A percentile compares a stretch with the other conserved stretches of the same genome.
phyloP scores from a whole-genome alignment of 2,329 filamentous ascomycete species.

The Aspergillus versicolor region DNA sequence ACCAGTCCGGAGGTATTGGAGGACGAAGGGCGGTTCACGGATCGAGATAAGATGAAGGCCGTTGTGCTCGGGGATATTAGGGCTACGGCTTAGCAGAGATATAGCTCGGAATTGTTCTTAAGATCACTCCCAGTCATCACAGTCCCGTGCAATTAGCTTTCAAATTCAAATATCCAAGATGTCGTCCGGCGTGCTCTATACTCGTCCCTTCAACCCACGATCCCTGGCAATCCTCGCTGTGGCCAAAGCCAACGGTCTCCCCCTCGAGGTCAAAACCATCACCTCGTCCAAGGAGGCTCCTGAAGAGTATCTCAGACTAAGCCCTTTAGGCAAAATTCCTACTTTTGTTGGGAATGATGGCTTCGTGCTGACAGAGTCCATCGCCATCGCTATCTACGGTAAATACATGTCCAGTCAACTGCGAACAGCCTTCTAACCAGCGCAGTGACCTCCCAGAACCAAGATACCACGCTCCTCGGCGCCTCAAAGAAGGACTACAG shows the following conservation, averaged over 20 bases:
- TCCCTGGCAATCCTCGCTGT: conserved; percentile 11
- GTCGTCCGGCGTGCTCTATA: not conserved
- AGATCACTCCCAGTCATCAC: no score
- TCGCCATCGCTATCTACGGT: conserved; percentile 13
- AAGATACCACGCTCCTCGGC: conserved; percentile 12
- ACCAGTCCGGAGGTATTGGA: not conserved
- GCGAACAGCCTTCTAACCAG: not conserved
- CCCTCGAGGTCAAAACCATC: conserved; percentile 9
- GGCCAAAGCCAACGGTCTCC: conserved; percentile 8
- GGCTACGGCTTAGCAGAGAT: not conserved
- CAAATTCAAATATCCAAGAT: not conserved
- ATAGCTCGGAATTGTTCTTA: not conserved
- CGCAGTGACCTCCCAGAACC: conserved; percentile 11
- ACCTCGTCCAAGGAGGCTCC: not conserved
- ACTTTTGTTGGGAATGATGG: conserved; percentile 13
- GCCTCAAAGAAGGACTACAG: conserved; percentile 7
- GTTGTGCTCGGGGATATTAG: not conserved
- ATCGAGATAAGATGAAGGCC: not conserved
- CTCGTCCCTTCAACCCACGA: conserved; percentile 6
- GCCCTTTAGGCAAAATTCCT: conserved; percentile 12
- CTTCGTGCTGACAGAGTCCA: conserved; percentile 9
- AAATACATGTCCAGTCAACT: not conserved
- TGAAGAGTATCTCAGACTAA: conserved; percentile 6
- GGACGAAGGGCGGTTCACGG: conserved; percentile 2
- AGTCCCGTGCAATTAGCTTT: no score